Conservation (phyloP, 805 yeast genomes). For the Sugiyamaella lignohabitans region DNA sequence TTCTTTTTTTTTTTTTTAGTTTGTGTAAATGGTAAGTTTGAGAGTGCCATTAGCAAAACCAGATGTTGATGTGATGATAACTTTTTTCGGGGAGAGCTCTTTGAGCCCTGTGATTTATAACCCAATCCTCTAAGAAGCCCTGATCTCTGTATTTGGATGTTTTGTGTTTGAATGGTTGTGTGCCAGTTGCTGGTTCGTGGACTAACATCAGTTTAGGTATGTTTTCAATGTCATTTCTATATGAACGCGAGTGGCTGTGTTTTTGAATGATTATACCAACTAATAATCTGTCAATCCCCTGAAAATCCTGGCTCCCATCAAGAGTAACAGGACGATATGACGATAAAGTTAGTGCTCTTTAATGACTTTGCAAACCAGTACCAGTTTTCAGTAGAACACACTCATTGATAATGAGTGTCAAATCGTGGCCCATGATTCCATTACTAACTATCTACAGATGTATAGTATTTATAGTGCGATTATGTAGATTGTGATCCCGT, state of each 20-base stretch:
- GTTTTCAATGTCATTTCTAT: neutral
- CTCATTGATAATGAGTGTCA: conserved; percentile 2
- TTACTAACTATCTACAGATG: too few relatives aligned
- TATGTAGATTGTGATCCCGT: neutral
- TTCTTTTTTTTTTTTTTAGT: too few relatives aligned
- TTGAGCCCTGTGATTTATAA: conserved; percentile 6
- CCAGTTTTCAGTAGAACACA: neutral
- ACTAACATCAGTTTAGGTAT: neutral
- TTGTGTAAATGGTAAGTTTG: too few relatives aligned
- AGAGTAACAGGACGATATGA: conserved; percentile 7
- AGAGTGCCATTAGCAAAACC: too few relatives aligned
- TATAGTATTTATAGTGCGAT: too few relatives aligned
- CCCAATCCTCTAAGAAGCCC: conserved; percentile 28
- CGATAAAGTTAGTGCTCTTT: conserved; percentile 7
- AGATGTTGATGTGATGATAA: conserved; percentile 19
- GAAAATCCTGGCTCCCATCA: conserved; percentile 16
- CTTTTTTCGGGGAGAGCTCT: conserved; percentile 15
- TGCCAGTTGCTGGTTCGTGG: neutral
- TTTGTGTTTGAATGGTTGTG: too few relatives aligned
- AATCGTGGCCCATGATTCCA: too few relatives aligned
- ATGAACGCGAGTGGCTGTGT: too few relatives aligned
- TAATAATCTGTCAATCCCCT: conserved; percentile 29
- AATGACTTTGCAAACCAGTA: neutral
- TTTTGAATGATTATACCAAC: conserved; percentile 4
- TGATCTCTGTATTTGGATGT: conserved; percentile 10